Base-by-base conservation (phyloP, 179 eudicot species). In the Gypsophila paniculata region DNA sequence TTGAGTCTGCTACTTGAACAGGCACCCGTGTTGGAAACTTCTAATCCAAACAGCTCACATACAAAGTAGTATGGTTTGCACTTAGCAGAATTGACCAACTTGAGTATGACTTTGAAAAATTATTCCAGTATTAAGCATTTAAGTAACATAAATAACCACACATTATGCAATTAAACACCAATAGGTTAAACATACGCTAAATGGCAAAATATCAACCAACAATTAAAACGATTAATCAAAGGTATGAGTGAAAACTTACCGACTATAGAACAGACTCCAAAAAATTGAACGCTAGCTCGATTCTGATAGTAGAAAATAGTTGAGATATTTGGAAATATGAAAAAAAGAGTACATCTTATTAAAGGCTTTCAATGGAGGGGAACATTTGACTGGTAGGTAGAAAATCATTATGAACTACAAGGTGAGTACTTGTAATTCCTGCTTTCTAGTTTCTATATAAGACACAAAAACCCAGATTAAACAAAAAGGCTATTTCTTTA, bases 371-470 rank as follows among this genome's bases (percentile, higher is more conserved):
- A 68, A 72, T 36, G 69, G 52, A 19, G 53, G 61, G 36, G 42
- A 57, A 78, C 13, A 44, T 7, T 76, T 80, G 86, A 83, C 84
- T 62, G 80, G 79, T 80, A 53, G 86, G 67, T 83, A 73, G 36
- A 36, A 65, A 59, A 53, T 65, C 80, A 83, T 78, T 15, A 48
- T 58, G 76, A 72, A 57, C 63, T 76, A 79, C 71, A 69, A 76
- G 70, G 70, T 18, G 39, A 48, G 65, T 26, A 23, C 67, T 74
- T 73, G 72, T 46, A 63, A 57, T 42, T 73, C 65, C 29, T 25
- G n/a, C 21, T n/a, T 38, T 57, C 62, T 65, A 9, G 61, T 26
- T n/a, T 55, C 39, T 32, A 26, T 69, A 11, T 49, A 48, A 65
- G 48, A 11, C 63, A 48, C 36, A 48, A 14, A 49, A 51, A 23